These are phyloP conservation scores for Alternaria sp. DNA, from an alignment of 2,329 filamentous ascomycete species.

Conservation along the genomic window DNA sequence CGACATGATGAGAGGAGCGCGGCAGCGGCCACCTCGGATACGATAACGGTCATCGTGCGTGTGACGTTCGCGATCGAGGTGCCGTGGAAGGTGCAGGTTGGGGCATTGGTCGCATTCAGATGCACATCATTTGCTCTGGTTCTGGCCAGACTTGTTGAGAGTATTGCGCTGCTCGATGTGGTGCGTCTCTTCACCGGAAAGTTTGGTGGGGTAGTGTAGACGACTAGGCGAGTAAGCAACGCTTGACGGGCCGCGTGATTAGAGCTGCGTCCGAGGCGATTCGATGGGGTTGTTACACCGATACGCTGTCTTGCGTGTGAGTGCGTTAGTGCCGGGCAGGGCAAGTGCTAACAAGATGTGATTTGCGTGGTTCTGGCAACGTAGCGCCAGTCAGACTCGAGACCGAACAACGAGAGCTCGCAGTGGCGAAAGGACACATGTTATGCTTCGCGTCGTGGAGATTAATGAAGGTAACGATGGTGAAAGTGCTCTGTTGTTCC, in stretches of 20 bases:
- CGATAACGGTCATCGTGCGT: conserved; percentile 13
- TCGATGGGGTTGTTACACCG: conserved; percentile 42
- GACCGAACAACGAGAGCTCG: conserved; percentile 19
- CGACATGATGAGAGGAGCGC: conserved; percentile 8
- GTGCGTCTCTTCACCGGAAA: conserved; percentile 42
- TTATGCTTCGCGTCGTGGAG: conserved; percentile 34
- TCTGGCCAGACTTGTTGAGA: conserved; percentile 16
- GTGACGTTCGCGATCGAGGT: conserved; percentile 13
- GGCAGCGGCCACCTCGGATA: background rate
- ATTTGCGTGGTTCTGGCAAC: conserved; percentile 29
- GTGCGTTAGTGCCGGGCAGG: conserved; percentile 25
- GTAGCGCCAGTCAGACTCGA: conserved; percentile 32
- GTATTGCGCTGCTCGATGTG: conserved; percentile 20
- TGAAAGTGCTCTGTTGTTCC: conserved; percentile 47
- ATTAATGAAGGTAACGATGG: conserved; percentile 40
- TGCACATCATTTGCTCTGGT: conserved; percentile 11
- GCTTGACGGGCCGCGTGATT: conserved; percentile 35
- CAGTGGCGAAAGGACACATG: conserved; percentile 40
- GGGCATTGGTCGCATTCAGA: conserved; percentile 10
- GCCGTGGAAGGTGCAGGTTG: conserved; percentile 8
- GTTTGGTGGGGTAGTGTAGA: conserved; percentile 25
- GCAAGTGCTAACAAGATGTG: conserved; percentile 32
- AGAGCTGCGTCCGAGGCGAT: conserved; percentile 29
- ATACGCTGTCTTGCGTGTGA: conserved; percentile 48
- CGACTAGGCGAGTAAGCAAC: conserved; percentile 28